Evolutionary conservation across 306 rosid genomes (phyloP).

Genomic region (Cucurbita pepo): DNA sequence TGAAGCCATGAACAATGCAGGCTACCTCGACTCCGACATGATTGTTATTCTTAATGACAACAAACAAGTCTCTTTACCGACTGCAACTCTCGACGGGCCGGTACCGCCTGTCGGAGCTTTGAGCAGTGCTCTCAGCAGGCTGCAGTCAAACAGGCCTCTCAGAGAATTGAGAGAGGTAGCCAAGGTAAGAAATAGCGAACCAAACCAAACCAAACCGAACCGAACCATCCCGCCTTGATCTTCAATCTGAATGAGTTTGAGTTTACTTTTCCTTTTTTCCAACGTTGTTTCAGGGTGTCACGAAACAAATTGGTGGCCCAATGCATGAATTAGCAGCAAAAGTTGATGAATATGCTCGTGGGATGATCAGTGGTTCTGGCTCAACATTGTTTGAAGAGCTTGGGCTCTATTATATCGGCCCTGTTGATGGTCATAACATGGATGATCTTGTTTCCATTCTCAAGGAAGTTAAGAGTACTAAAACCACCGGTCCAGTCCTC

Average conservation of each 20-base stretch:
- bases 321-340: slow-evolving; percentile 97
- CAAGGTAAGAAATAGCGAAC: slow-evolving; percentile 39
- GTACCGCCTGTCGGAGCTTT: slow-evolving; percentile 87
- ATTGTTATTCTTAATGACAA: slow-evolving; percentile 95
- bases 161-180: slow-evolving; percentile 97
- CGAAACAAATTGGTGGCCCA: slow-evolving; percentile 81
- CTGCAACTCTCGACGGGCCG: slow-evolving; percentile 90
- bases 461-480: slow-evolving; percentile 69
- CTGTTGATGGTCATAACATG: slow-evolving; percentile 91
- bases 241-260: slow-evolving; percentile 6
- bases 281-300: slow-evolving; percentile 52
- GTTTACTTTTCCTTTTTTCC: slow-evolving; percentile 1
- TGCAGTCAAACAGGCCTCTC: slow-evolving; percentile 86
- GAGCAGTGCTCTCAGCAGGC: slow-evolving; percentile 88
- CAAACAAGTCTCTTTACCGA: slow-evolving; percentile 87
- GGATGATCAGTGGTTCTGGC: slow-evolving; percentile 93
- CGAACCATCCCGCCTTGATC: not conserved
- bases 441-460: slow-evolving; percentile 86
- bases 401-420: slow-evolving; percentile 94
- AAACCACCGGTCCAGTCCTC: slow-evolving; percentile 81
- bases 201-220: not conserved
- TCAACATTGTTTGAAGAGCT: slow-evolving; percentile 93
- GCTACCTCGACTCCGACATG: slow-evolving; percentile 94
- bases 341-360: slow-evolving; percentile 98
- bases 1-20: slow-evolving; percentile 99